Evolutionary conservation across 352 stramenopile species (phyloP).

Genomic region (Phytophthora colocasiae): DNA sequence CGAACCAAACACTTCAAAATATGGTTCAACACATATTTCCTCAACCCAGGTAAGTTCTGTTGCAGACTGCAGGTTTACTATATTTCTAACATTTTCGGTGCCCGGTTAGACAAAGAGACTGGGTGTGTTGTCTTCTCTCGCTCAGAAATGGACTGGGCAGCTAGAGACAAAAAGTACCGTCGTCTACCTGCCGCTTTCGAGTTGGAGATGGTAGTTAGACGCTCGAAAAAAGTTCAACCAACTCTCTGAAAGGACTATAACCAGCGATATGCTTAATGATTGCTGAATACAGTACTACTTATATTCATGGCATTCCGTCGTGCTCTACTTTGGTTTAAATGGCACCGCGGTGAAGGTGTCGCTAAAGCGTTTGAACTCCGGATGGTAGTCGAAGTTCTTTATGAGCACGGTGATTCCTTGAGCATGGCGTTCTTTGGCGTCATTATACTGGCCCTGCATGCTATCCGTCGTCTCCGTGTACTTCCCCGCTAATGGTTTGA

Average conservation of each 20-base stretch:
- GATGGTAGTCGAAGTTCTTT: slow-evolving; percentile 91
- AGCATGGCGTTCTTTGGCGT: slow-evolving; percentile 86
- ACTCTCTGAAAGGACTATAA: slow-evolving; percentile 12
- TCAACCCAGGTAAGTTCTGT: slow-evolving; percentile 38
- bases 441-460: slow-evolving; percentile 87
- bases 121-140: slow-evolving; percentile 48
- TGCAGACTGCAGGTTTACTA: neutral
- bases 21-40: slow-evolving; percentile 76
- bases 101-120: slow-evolving; percentile 40
- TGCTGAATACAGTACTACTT: too few relatives aligned
- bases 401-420: slow-evolving; percentile 87
- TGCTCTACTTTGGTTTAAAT: slow-evolving; percentile 67
- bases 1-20: slow-evolving; percentile 73
- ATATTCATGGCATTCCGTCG: neutral
- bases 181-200: slow-evolving; percentile 71
- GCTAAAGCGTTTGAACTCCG: slow-evolving; percentile 89
- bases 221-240: slow-evolving; percentile 10
- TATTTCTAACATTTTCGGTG: slow-evolving; percentile 1
- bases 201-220: slow-evolving; percentile 53
- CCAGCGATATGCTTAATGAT: too few relatives aligned
- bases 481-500: slow-evolving; percentile 70
- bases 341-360: slow-evolving; percentile 88
- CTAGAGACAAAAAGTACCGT: slow-evolving; percentile 67
- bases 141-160: slow-evolving; percentile 72
- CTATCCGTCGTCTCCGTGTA: slow-evolving; percentile 77